Evolutionary conservation across 345 rosid genomes (phyloP).

Genomic region (Toxicodendron radicans): DNA sequence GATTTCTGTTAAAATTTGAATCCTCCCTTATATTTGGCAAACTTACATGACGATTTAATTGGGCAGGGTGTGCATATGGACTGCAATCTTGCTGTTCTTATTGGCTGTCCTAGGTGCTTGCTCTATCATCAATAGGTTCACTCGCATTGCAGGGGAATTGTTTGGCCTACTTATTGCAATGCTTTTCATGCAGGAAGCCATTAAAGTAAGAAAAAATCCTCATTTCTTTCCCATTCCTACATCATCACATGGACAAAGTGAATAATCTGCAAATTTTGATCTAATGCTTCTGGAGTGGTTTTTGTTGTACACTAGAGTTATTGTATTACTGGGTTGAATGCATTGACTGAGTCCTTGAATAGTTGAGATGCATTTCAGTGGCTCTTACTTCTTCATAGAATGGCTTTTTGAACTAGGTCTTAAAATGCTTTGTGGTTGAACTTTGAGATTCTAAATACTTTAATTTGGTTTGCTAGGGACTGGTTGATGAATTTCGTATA

Average conservation of each 20-base stretch:
- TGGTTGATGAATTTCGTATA: conserved; percentile 78
- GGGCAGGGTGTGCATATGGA: conserved; percentile 93
- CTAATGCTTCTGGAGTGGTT: background rate
- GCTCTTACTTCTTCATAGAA: background rate
- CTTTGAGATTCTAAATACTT: conserved; percentile 14
- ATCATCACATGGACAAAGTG: background rate
- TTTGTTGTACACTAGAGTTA: conserved; percentile 4
- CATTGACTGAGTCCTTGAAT: conserved; percentile 10
- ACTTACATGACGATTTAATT: conserved; percentile 10
- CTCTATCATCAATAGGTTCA: conserved; percentile 89
- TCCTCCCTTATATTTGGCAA: background rate
- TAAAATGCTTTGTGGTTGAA: background rate
- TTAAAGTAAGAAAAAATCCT: conserved; percentile 49
- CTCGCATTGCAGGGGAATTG: conserved; percentile 89
- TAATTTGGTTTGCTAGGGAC: conserved; percentile 49
- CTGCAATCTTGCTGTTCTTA: conserved; percentile 80
- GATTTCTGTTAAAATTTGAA: conserved; percentile 1
- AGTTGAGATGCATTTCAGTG: background rate
- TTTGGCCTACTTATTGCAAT: conserved; percentile 93
- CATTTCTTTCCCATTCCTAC: conserved; percentile 1
- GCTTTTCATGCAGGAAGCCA: conserved; percentile 95
- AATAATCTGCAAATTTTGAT: conserved; percentile 10
- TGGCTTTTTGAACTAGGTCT: background rate
- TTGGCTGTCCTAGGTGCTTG: conserved; percentile 88
- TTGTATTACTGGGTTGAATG: background rate